Conservation (phyloP, 208 protist species). For the Leptomonas pyrrhocoris region DNA sequence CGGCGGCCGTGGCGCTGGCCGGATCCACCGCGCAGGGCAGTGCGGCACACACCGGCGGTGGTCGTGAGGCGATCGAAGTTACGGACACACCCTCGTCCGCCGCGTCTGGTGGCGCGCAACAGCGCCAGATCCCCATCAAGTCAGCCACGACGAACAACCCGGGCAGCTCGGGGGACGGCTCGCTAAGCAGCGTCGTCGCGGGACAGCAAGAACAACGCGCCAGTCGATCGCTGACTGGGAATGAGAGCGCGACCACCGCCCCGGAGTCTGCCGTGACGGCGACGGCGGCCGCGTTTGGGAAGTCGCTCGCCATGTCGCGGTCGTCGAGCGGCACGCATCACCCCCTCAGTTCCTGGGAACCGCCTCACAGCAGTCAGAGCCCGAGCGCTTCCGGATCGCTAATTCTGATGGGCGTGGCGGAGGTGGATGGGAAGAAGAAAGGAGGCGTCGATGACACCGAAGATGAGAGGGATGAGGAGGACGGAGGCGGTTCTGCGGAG, state of each 20-base stretch:
- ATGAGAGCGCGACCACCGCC: background rate
- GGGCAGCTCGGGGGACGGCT: background rate
- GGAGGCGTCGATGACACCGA: background rate
- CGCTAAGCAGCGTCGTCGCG: background rate
- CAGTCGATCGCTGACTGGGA: background rate
- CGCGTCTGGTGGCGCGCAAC: background rate
- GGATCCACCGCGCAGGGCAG: too few species aligned
- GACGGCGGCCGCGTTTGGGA: background rate
- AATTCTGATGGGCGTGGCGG: slow-evolving; percentile 1
- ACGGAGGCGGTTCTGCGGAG: background rate
- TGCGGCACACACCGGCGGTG: too few species aligned
- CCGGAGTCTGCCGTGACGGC: background rate
- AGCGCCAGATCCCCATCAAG: background rate
- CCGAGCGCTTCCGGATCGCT: background rate
- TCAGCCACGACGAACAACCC: background rate
- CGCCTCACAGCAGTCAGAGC: background rate
- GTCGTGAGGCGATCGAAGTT: background rate
- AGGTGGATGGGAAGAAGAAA: background rate
- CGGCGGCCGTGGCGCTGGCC: background rate
- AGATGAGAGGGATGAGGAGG: too few species aligned
- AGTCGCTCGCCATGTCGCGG: background rate
- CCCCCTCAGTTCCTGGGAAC: background rate
- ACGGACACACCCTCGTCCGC: background rate
- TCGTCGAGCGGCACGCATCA: slow-evolving; percentile 4
- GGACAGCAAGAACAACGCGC: background rate